These are phyloP conservation scores for Tuber melanosporum DNA, from an alignment of 495 filamentous ascomycete genomes.

Conservation along the genomic window DNA sequence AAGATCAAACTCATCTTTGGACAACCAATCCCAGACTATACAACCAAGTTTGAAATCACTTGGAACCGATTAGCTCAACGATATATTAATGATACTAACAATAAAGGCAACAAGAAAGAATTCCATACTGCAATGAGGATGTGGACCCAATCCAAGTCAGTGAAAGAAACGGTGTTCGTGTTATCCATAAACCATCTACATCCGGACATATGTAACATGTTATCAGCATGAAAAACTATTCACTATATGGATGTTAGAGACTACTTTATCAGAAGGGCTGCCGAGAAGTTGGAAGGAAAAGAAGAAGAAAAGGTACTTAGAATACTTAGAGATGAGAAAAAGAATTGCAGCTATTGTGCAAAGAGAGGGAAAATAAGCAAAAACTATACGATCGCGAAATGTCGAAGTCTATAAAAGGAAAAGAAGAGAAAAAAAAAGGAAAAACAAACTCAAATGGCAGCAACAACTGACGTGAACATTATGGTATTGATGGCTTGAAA, in stretches of 20 bases:
- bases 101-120: neutral
- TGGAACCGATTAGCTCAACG: neutral
- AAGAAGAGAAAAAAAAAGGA: too few species aligned
- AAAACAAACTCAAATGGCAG: too few species aligned
- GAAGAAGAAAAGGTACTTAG: neutral
- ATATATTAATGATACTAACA: neutral
- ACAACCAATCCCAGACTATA: neutral
- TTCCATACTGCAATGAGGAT: neutral
- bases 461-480: too few species aligned
- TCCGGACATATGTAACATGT: neutral
- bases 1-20: neutral
- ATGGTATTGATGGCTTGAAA: too few species aligned
- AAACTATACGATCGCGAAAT: neutral
- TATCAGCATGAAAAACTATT: neutral
- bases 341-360: neutral
- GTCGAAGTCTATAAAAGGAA: too few species aligned
- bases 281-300: neutral
- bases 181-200: neutral
- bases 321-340: neutral
- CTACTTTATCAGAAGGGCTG: neutral
- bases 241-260: neutral
- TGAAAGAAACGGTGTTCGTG: neutral
- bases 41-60: neutral
- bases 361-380: neutral
- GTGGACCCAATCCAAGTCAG: neutral